Evolutionary conservation across 495 filamentous ascomycete species (phyloP), one percentile per base, ranked within the genome.

Genomic region (Annulohypoxylon moriforme): DNA sequence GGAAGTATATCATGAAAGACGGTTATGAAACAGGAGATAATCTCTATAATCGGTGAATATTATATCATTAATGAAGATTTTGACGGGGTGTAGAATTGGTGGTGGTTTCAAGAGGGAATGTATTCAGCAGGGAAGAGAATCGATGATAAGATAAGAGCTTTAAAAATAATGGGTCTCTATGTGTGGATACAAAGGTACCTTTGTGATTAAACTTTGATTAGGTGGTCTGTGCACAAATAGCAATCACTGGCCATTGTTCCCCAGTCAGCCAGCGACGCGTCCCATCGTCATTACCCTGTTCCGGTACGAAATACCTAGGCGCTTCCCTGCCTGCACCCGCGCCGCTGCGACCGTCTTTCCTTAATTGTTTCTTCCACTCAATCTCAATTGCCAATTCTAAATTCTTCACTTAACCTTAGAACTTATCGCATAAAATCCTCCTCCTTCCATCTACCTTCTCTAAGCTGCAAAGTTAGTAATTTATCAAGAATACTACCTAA

Each of bases 291-390:
- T 53, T 53, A 53, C 25, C 27, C 47, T 33, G 50, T 18, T 53
- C 27, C 13, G 40, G 57, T 60, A 60, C 56, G 24, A 57, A 38
- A 14, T 52, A 52, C n/a, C 38, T 42, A 42, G 38, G 38, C n/a
- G n/a, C 50, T 33, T 53, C 4, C 13, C 14, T 50, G 13, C 22
- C 25, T 4, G 60, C 36, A 64, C 34, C 60, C 60, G 60, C 47
- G 60, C 40, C 14, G 40, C 60, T 64, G 60, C 60, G 34, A 64
- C 47, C 34, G 60, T 42, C 31, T 25, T 16, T 40, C 24, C 60
- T n/a, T 55, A 44, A 20, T 7, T 44, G 40, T 44, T 44, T 44
- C 40, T 44, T 44, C 40, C 13, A 18, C 40, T 44, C 40, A 44
- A 20, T 55, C 60, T 53, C 47, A 40, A 64, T 53, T 53, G 31